Evolutionary conservation across 2,329 filamentous ascomycete species (phyloP), one percentile per base, ranked within the genome.

Genomic region (Neofusicoccum sp.): DNA sequence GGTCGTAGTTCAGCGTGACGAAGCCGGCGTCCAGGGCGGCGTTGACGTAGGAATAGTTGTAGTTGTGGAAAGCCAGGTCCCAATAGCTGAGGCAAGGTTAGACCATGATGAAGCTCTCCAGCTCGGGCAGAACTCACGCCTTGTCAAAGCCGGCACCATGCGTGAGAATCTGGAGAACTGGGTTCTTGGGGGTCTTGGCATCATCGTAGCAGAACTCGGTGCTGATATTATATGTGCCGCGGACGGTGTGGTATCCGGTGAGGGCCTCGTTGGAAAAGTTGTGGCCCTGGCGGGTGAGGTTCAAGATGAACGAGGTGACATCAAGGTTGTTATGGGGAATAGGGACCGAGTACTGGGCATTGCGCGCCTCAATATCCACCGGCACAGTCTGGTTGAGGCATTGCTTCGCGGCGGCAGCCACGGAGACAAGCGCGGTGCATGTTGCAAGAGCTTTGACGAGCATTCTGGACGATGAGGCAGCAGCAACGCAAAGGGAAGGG

Each of bases 41-140:
- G 48, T 82, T 76, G 30, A 84, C 78, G 69, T 89, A 89, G 67
- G 80, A 85, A 75, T 89, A 88, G 68, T 86, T 84, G 76, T 79
- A 82, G 66, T 80, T 75, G 68, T 84, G 79, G 73, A 76, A 82
- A 0, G 83, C 70, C 9, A 83, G 70, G 68, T 89, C 84, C 85
- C 86, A 89, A 75, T 88, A 89, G 45, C 77, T 82, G 51, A 6
- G n/a, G 20, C 20, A 20, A 20, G 20, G 20, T 20, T 20, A 20
- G 2, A 20, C 20, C 20, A 20, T 20, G 20, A 20, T 20, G 20
- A 20, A 20, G 20, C 20, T 38, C 34, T 9, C 9, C 34, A 38
- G 9, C 34, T 20, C 20, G 20, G 20, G 20, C 20, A 20, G 20
- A 20, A 63, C 70, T 61, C 68, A 80, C 69, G 71, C 75, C 63